Evolutionary conservation across 345 rosid species (phyloP).

Genomic region (Lagerstroemia speciosa): DNA sequence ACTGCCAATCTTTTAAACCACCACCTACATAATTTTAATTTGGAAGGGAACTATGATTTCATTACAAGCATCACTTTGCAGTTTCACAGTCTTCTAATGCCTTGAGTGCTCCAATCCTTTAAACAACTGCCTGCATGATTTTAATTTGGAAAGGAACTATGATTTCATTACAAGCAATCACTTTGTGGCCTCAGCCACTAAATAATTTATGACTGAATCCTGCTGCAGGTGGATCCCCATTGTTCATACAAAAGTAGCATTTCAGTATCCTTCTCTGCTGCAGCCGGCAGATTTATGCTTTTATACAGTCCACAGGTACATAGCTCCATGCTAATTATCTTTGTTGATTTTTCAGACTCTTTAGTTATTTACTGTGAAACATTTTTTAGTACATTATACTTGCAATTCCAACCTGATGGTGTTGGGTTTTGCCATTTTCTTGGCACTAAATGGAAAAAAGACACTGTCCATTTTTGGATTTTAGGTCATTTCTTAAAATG

Average conservation of each 20-base stretch:
- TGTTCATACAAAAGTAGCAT: constrained; percentile 67
- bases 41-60: no score
- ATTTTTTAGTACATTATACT: neutral
- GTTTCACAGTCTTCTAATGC: no score
- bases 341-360: neutral
- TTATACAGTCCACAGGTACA: constrained; percentile 66
- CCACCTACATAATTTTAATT: neutral
- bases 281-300: constrained; percentile 74
- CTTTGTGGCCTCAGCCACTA: neutral
- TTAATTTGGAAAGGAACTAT: neutral
- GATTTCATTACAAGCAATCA: neutral
- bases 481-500: neutral
- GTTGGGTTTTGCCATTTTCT: neutral
- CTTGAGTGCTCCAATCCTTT: neutral
- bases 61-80: neutral
- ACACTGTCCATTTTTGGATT: neutral
- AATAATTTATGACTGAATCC: constrained; percentile 7
- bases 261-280: constrained; percentile 57
- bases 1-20: neutral
- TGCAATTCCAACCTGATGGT: neutral
- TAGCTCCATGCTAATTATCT: neutral
- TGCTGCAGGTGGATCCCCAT: constrained; percentile 91
- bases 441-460: neutral
- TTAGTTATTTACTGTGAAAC: neutral
- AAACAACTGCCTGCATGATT: neutral